Base-by-base conservation (phyloP, 2,329 filamentous ascomycete genomes). In the Fusarium metavorans region DNA sequence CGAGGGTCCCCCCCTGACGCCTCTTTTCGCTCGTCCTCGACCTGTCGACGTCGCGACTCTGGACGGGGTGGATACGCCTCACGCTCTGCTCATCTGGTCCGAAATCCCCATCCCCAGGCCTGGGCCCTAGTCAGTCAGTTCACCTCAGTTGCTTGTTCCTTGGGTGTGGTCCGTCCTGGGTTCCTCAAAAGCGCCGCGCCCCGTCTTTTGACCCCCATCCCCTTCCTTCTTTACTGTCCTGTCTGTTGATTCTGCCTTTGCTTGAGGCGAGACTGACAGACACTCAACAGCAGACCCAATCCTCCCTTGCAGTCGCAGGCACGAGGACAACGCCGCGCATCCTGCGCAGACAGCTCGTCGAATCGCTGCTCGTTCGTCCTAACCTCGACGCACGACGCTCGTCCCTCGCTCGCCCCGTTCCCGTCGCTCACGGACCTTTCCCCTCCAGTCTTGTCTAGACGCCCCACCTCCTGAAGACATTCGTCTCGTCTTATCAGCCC, bases 1-100 rank as follows among this genome's bases (percentile, higher is more conserved):
- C 72, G 72, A 77, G 76, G 72, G 74, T 76, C 68, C 72, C 75
- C 66, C 71, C 76, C 74, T 78, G 77, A 76, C 75, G 77, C 77
- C 75, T 78, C 76, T 71, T 78, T 76, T 75, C 67, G 72, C 67
- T 70, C 68, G 58, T 60, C 64, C 66, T 59, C 60, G 57, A 35
- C 66, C 67, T 60, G 59, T 73, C 69, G 61, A 64, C 67, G 72
- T 62, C 68, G 66, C 59, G 62, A 66, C 58, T 72, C 72, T 67
- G 48, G 27, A 23, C 39, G 48, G 43, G 75, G 72, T 74, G 66
- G 73, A 71, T 72, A 66, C 73, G 37, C 60, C 64, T 57, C 63
- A 63, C 56, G 48, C 59, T 74, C 73, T 74, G 64, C 67, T 74
- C 73, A 76, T 76, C 73, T 67, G 73, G 65, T 72, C 73, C 66